phyloP scores from a whole-genome alignment of 805 yeast species.

The Teunomyces barrocoloradensis region DNA sequence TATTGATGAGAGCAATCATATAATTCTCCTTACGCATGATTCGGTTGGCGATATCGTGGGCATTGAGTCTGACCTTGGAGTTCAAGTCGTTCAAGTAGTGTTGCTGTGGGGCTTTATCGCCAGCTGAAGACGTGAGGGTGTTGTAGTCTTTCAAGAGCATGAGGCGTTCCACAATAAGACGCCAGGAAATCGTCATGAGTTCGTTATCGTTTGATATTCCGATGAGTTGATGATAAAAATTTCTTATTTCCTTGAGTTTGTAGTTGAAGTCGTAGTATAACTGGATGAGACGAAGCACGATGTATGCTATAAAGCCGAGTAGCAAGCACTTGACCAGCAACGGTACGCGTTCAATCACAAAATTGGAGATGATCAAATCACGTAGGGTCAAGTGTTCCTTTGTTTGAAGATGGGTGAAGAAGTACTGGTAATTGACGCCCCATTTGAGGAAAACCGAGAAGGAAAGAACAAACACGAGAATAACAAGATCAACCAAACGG shows the following conservation, averaged over 20 bases:
- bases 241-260: constrained; percentile 68
- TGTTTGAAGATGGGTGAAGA: constrained; percentile 23
- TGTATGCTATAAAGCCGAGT: constrained; percentile 57
- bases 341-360: constrained; percentile 45
- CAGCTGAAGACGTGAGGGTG: constrained; percentile 53
- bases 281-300: constrained; percentile 51
- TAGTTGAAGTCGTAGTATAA: constrained; percentile 56
- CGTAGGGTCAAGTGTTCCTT: constrained; percentile 25
- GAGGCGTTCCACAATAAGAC: constrained; percentile 71
- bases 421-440: constrained; percentile 65
- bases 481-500: constrained; percentile 63
- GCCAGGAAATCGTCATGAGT: constrained; percentile 92
- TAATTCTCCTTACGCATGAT: constrained; percentile 95
- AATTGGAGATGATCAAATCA: constrained; percentile 38
- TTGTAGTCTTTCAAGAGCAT: constrained; percentile 77
- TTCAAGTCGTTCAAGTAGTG: constrained; percentile 50
- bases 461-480: constrained; percentile 74
- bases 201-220: constrained; percentile 71
- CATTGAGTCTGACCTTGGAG: constrained; percentile 74
- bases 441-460: constrained; percentile 76
- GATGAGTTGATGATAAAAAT: constrained; percentile 71
- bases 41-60: constrained; percentile 92
- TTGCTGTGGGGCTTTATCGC: constrained; percentile 17
- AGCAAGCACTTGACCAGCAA: constrained; percentile 53
- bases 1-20: constrained; percentile 84